A percentile compares a stretch with the other conserved stretches of the same genome.
These are phyloP conservation scores for Stephanodiscus minutulus DNA, from an alignment of 108 stramenopile species.

Conservation along the genomic window DNA sequence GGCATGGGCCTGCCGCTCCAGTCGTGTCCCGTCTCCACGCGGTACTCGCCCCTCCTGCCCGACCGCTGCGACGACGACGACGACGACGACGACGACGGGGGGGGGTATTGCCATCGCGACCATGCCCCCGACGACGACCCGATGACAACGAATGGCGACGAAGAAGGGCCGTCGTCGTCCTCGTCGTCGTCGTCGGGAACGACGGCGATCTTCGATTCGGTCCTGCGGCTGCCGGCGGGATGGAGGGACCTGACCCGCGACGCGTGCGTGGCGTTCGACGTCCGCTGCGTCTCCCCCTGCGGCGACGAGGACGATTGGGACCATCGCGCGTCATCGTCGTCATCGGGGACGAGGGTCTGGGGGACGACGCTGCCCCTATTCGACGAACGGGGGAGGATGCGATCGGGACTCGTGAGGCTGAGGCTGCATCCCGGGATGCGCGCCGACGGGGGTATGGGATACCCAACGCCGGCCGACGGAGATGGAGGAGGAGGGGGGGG, in stretches of 20 bases:
- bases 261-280: conserved; percentile 61
- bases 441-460: conserved; percentile 48
- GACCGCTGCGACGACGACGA: neutral
- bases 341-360: conserved; percentile 17
- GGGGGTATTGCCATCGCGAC: no score
- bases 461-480: conserved; percentile 3
- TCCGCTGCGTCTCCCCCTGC: conserved; percentile 42
- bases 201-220: conserved; percentile 18
- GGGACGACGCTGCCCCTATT: conserved; percentile 47
- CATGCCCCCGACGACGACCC: neutral
- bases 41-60: conserved; percentile 18
- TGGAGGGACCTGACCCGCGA: conserved; percentile 86
- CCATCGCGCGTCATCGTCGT: neutral
- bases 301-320: neutral
- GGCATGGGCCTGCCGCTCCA: conserved; percentile 28
- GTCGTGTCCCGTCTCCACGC: conserved; percentile 31
- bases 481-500: neutral
- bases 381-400: conserved; percentile 24
- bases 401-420: conserved; percentile 38
- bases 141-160: conserved; percentile 1
- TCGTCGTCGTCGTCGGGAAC: neutral
- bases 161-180: conserved; percentile 5
- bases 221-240: conserved; percentile 61
- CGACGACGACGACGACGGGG: neutral
- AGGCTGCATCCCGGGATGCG: conserved; percentile 23